phyloP scores from a whole-genome alignment of 805 yeast genomes.

The Wickerhamomyces mucosus region DNA sequence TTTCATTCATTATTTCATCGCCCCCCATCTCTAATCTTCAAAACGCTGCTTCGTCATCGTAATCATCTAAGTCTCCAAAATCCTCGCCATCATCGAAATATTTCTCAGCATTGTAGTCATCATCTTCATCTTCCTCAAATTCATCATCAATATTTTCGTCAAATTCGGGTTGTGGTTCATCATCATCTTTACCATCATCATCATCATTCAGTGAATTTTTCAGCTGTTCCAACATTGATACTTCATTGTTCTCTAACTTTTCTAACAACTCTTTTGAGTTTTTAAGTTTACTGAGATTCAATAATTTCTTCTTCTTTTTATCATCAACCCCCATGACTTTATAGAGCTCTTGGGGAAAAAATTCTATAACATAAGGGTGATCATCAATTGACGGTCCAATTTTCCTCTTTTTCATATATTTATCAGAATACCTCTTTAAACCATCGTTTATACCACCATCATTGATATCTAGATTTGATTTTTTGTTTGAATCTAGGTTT shows the following conservation, averaged over 20 bases:
- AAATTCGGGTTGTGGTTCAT: slow-evolving; percentile 22
- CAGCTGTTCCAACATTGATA: slow-evolving; percentile 36
- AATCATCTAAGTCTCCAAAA: slow-evolving; percentile 38
- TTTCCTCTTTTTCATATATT: slow-evolving; percentile 59
- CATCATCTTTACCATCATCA: slow-evolving; percentile 25
- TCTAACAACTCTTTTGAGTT: slow-evolving; percentile 17
- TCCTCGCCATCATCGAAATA: slow-evolving; percentile 55
- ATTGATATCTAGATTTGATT: slow-evolving; percentile 20
- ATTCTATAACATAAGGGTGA: slow-evolving; percentile 61
- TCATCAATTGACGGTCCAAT: slow-evolving; percentile 67
- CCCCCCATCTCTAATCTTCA: slow-evolving; percentile 15
- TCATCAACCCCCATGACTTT: slow-evolving; percentile 57
- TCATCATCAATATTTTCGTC: slow-evolving; percentile 46
- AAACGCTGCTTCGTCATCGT: slow-evolving; percentile 55
- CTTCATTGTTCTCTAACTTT: slow-evolving; percentile 17
- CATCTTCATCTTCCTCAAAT: slow-evolving; percentile 52
- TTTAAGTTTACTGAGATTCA: slow-evolving; percentile 29
- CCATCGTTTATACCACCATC: slow-evolving; percentile 51
- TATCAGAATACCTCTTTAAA: slow-evolving; percentile 73
- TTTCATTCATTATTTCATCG: not conserved
- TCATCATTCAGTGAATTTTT: slow-evolving; percentile 40
- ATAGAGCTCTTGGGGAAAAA: slow-evolving; percentile 74
- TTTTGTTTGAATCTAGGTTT: slow-evolving; percentile 21
- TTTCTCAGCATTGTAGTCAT: slow-evolving; percentile 54
- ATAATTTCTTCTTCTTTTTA: slow-evolving; percentile 40